phyloP scores from a whole-genome alignment of 768 basidiomycete species.

The Psilocybe tampanensis region DNA sequence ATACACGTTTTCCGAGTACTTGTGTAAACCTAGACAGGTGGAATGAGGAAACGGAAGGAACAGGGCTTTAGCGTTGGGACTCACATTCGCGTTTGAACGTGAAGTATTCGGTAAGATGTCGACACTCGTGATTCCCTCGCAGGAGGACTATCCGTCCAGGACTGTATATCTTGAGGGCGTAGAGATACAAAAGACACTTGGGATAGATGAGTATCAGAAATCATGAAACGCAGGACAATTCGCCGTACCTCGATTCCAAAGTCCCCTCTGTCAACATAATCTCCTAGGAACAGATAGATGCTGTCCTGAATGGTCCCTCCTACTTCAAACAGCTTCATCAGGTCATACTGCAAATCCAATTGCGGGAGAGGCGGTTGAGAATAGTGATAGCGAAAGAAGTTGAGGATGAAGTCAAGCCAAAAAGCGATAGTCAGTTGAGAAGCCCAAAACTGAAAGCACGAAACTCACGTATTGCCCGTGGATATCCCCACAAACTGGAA shows the following conservation, averaged over 20 bases:
- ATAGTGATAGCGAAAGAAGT: no score
- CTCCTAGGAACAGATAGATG: conserved; percentile 91
- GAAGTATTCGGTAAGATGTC: conserved; percentile 95
- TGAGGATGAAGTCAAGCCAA: no score
- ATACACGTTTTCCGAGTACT: conserved; percentile 85
- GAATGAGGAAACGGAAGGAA: conserved; percentile 3
- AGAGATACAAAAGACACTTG: conserved; percentile 92
- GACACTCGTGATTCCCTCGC: conserved; percentile 97
- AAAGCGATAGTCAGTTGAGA: not conserved
- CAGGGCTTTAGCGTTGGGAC: conserved; percentile 26
- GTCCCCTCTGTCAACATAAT: conserved; percentile 96
- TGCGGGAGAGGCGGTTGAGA: not conserved
- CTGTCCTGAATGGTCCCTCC: conserved; percentile 85
- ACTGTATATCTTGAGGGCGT: conserved; percentile 89
- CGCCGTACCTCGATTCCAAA: conserved; percentile 66
- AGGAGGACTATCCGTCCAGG: conserved; percentile 82
- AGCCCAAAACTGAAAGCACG: not conserved
- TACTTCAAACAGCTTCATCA: conserved; percentile 97
- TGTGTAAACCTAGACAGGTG: conserved; percentile 70
- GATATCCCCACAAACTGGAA: conserved; percentile 90
- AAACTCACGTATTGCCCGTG: conserved; percentile 91
- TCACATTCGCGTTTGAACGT: conserved; percentile 97
- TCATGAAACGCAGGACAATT: not conserved
- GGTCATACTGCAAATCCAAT: conserved; percentile 94
- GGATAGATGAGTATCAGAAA: not conserved